A percentile compares a stretch with the other conserved stretches of the same genome.
These are phyloP conservation scores for Suhomyces atakaporum DNA, from an alignment of 1,139 yeast genomes.

Conservation along the genomic window DNA sequence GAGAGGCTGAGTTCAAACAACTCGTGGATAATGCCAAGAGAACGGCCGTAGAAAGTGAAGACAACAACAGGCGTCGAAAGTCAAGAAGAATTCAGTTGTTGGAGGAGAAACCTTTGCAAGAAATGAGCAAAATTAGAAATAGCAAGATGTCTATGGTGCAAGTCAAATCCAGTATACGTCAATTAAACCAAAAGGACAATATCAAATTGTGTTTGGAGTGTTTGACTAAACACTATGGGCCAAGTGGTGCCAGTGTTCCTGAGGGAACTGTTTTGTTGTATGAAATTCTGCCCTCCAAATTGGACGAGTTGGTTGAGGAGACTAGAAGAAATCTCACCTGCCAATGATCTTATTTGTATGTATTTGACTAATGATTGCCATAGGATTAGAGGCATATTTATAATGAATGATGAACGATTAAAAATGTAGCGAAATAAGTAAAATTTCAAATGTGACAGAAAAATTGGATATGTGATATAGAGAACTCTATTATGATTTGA, in stretches of 20 bases:
- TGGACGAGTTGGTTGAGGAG: slow-evolving; percentile 19
- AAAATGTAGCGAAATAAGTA: no score
- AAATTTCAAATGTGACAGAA: no score
- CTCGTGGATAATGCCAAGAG: slow-evolving; percentile 14
- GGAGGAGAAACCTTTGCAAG: slow-evolving; percentile 9
- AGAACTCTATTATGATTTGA: no score
- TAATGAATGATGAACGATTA: no score
- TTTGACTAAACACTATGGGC: slow-evolving; percentile 17
- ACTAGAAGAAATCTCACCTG: slow-evolving; percentile 13
- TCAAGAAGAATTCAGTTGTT: slow-evolving; percentile 10
- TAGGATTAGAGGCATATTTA: no score
- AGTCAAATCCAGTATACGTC: slow-evolving; percentile 15
- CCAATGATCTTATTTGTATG: no score
- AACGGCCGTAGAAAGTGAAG: slow-evolving; percentile 9
- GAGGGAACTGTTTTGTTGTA: slow-evolving; percentile 24
- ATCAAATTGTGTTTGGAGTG: slow-evolving; percentile 25
- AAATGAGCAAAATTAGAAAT: slow-evolving; percentile 1
- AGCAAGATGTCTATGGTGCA: slow-evolving; percentile 20
- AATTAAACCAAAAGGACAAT: slow-evolving; percentile 26
- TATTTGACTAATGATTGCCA: no score
- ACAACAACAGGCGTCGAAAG: slow-evolving; percentile 8
- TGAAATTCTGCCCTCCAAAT: slow-evolving; percentile 22
- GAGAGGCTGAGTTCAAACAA: slow-evolving; percentile 10
- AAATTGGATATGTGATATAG: no score
- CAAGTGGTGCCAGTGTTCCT: slow-evolving; percentile 20